Conservation (phyloP, 2,329 filamentous ascomycete genomes). For the Alternaria postmessia region DNA sequence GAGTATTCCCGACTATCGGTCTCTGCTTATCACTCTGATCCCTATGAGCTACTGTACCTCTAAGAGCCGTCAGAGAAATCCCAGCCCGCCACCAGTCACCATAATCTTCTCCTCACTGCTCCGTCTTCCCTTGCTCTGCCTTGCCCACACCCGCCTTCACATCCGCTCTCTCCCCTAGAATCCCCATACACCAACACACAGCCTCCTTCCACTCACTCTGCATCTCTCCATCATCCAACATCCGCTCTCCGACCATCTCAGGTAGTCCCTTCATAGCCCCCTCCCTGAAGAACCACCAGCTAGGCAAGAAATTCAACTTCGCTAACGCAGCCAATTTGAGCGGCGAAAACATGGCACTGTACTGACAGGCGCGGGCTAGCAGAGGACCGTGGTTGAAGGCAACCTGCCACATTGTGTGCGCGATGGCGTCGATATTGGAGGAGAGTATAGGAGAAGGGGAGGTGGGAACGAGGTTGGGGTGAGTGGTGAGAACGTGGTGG, state of each 20-base stretch:
- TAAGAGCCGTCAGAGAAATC: background rate
- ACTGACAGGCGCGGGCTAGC: slow-evolving; percentile 12
- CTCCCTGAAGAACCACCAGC: slow-evolving; percentile 31
- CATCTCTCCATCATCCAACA: slow-evolving; percentile 21
- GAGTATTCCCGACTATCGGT: background rate
- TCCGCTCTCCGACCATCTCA: background rate
- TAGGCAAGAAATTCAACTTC: slow-evolving; percentile 28
- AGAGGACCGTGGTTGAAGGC: slow-evolving; percentile 10
- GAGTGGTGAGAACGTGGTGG: background rate
- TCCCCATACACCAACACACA: background rate
- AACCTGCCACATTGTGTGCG: slow-evolving; percentile 26
- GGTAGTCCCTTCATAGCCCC: background rate
- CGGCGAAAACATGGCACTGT: slow-evolving; percentile 16
- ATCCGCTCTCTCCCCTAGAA: background rate
- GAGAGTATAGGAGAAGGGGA: background rate
- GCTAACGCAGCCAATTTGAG: slow-evolving; percentile 28
- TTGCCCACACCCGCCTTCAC: background rate
- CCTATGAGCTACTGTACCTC: background rate
- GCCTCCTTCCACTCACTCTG: slow-evolving; percentile 6
- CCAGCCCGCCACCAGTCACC: background rate
- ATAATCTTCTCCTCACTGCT: background rate
- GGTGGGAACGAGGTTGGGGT: background rate
- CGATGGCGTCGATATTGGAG: slow-evolving; percentile 11
- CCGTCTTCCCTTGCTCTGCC: background rate
- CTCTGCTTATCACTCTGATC: background rate